phyloP scores from a whole-genome alignment of 78 protist genomes.

The Dictyostelium discoideum region dicty_2.7 NC_007088.5:2764001-2764500 shows the following conservation, averaged over 20 bases:
- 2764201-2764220: neutral
- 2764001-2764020: slow-evolving; percentile 3
- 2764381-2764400: slow-evolving; percentile 14
- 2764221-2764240: neutral
- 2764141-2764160: slow-evolving; percentile 8
- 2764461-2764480: slow-evolving; percentile 22
- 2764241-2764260: neutral
- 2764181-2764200: slow-evolving; percentile 24
- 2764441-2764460: neutral
- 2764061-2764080: slow-evolving; percentile 52
- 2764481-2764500: slow-evolving; percentile 18
- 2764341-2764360: neutral
- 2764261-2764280: slow-evolving; percentile 14
- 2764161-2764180: slow-evolving; percentile 32
- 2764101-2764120: slow-evolving; percentile 3
- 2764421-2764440: slow-evolving; percentile 64
- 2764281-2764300: slow-evolving; percentile 32
- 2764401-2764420: slow-evolving; percentile 36
- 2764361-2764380: slow-evolving; percentile 70
- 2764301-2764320: neutral
- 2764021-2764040: slow-evolving; percentile 1
- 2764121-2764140: neutral
- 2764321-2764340: neutral
- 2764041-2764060: neutral
- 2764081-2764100: slow-evolving; percentile 16